Evolutionary conservation across 495 filamentous ascomycete genomes (phyloP), one percentile per base, ranked within the genome.

Genomic region (Cudoniella acicularis): DNA sequence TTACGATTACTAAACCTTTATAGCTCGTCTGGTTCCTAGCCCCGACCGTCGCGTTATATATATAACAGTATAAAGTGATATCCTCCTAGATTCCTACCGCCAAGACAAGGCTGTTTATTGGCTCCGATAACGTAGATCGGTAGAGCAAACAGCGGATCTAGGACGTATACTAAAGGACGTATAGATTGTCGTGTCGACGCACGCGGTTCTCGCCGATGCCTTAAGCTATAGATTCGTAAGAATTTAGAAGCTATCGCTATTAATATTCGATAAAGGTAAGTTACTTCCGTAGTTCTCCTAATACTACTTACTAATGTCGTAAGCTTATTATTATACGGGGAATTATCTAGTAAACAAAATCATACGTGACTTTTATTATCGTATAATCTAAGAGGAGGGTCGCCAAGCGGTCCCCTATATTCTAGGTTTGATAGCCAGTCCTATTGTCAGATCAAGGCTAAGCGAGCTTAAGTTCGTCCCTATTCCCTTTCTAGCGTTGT

Each of bases 341-440:
- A 78, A 76, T 36, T 80, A 90, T 67, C 77, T 91, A 0, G 83
- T 84, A 16, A 88, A 87, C 60, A 81, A 75, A 51, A 88, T 97
- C 41, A 92, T 97, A 89, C 72, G 73, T 18, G 73, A 85, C 50
- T 85, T 85, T 61, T 96, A 96, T 62, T 82, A 83, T 60, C 30
- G 30, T 13, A 36, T 13, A 36, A 36, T 36, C 30, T 6, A 13
- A 36, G 30, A 36, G 30, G 30, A 36, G 30, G 30, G 30, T 13
- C 30, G 30, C 30, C 30, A 36, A 6, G 60, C 69, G 16, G 73
- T 88, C 13, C 92, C 92, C 0, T 72, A 73, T 10, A 90, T 96
- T 54, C 72, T 96, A 16, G 92, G 92, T 3, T 77, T 96, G 1
- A 91, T 88, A n/a, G 92, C 92, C 0, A 95, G 90, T 64, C 92